Percentiles rank a stretch among this genome's conserved stretches.
phyloP scores from a whole-genome alignment of 164 flowering plant species.

The Liquidambar formosana region DNA sequence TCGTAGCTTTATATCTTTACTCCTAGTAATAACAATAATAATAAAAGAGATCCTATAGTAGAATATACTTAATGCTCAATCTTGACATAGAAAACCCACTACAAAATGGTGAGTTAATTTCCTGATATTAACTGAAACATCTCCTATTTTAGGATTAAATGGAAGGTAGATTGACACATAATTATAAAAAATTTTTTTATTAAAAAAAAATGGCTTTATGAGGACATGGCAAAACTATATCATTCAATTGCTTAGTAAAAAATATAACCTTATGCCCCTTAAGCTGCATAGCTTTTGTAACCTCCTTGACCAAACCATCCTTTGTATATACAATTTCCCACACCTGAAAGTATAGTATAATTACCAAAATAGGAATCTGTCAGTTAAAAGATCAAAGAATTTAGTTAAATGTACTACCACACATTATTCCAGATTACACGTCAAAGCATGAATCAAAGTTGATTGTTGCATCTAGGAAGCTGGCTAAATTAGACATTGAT shows the following conservation, averaged over 20 bases:
- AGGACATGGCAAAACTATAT: background rate
- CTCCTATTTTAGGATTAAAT: background rate
- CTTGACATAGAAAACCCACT: too few species aligned
- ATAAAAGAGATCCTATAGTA: too few species aligned
- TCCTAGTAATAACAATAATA: too few species aligned
- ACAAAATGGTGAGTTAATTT: too few species aligned
- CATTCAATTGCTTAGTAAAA: background rate
- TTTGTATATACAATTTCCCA: slow-evolving; percentile 95
- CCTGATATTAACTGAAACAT: too few species aligned
- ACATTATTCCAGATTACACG: background rate
- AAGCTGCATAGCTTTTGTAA: slow-evolving; percentile 86
- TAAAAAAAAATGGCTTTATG: background rate
- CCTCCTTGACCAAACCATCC: slow-evolving; percentile 94
- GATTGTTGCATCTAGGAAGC: background rate
- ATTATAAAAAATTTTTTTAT: too few species aligned
- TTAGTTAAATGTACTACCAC: background rate
- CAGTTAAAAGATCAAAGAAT: background rate
- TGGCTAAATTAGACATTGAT: background rate
- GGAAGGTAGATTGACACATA: background rate
- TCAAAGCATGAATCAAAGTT: background rate
- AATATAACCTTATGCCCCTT: slow-evolving; percentile 87
- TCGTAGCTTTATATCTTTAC: too few species aligned
- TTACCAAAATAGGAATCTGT: background rate
- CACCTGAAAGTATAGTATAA: slow-evolving; percentile 45
- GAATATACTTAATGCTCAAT: too few species aligned